Evolutionary conservation across 2,329 filamentous ascomycete species (phyloP).

Genomic region (Periconia sp.): DNA sequence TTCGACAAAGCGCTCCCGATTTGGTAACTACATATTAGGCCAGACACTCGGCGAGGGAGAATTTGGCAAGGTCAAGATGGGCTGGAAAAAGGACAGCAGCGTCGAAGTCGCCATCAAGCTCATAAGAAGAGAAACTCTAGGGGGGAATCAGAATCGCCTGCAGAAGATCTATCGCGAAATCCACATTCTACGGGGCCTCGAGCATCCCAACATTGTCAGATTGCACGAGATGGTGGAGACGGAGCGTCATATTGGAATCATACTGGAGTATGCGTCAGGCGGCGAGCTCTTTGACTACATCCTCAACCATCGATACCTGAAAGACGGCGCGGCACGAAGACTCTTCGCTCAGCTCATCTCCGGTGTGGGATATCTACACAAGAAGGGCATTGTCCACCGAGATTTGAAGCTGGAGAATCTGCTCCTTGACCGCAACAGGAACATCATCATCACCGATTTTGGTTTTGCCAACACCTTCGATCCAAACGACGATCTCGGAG

Average conservation of each 20-base stretch:
- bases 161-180: constrained; percentile 99
- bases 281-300: constrained; percentile 99
- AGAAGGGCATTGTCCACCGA: constrained; percentile 97
- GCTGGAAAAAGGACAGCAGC: constrained; percentile 95
- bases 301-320: constrained; percentile 92
- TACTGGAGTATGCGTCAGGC: constrained; percentile 96
- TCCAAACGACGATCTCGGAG: constrained; percentile 81
- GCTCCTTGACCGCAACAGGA: constrained; percentile 91
- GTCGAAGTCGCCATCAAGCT: constrained; percentile 97
- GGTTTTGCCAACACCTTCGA: constrained; percentile 99
- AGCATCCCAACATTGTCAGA: constrained; percentile 95
- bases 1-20: constrained; percentile 78
- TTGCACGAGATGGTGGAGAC: constrained; percentile 99
- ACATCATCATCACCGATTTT: constrained; percentile 99
- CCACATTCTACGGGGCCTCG: constrained; percentile 82
- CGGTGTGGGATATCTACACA: constrained; percentile 95
- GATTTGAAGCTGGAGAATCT: constrained; percentile 97
- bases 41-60: constrained; percentile 97
- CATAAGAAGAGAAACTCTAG: constrained; percentile 89
- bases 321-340: constrained; percentile 87
- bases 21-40: constrained; percentile 94
- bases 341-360: constrained; percentile 96
- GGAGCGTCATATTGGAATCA: constrained; percentile 95
- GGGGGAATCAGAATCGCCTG: constrained; percentile 84
- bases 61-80: constrained; percentile 98